Percentiles rank a stretch among this genome's conserved stretches.
Evolutionary conservation across 768 basidiomycete species (phyloP).

Genomic region (Fistulinella prunicolor): DNA sequence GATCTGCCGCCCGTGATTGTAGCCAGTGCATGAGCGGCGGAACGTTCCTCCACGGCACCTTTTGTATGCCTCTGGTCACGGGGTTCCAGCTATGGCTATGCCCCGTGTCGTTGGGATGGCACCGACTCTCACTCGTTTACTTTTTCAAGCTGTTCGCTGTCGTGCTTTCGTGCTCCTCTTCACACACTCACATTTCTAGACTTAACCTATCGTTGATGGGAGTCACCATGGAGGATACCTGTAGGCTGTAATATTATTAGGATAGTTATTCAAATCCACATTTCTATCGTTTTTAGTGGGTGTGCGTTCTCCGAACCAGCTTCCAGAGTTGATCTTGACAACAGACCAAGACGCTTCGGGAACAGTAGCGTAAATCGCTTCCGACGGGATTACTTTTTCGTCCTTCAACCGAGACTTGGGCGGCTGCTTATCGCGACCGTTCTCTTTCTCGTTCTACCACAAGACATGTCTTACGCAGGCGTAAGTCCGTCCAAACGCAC

Average conservation of each 20-base stretch:
- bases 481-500: constrained; percentile 9
- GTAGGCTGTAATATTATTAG: constrained; percentile 34
- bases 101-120: too few species aligned
- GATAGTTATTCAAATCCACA: constrained; percentile 22
- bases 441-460: background rate
- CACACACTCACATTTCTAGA: constrained; percentile 15
- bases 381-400: background rate
- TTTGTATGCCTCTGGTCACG: too few species aligned
- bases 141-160: too few species aligned
- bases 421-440: constrained; percentile 15
- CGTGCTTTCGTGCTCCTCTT: background rate
- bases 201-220: background rate
- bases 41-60: too few species aligned
- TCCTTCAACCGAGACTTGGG: background rate
- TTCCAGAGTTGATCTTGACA: too few species aligned
- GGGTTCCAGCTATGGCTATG: too few species aligned
- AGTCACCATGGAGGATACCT: constrained; percentile 30
- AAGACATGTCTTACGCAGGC: constrained; percentile 18
- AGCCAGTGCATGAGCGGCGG: constrained; percentile 30
- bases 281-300: background rate
- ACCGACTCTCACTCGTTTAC: too few species aligned
- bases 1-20: constrained; percentile 36
- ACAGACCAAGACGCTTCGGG: too few species aligned
- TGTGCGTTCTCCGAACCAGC: too few species aligned
- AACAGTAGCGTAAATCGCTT: background rate